A percentile compares a stretch with the other conserved stretches of the same genome.
phyloP scores from a whole-genome alignment of 441 rosid genomes.

The Gossypium lobatum region DNA sequence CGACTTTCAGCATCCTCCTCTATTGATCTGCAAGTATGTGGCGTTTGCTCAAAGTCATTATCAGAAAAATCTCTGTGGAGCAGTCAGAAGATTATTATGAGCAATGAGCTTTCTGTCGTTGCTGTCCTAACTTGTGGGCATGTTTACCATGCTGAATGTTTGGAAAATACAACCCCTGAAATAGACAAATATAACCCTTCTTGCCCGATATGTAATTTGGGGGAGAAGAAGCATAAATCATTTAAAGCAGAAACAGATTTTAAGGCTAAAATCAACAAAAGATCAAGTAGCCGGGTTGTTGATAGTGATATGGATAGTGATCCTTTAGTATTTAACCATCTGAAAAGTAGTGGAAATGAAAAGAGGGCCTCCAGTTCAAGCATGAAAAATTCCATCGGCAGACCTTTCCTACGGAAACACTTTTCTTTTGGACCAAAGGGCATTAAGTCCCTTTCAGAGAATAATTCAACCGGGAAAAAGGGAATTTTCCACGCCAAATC shows the following conservation, averaged over 20 bases:
- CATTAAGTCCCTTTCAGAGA: slow-evolving; percentile 41
- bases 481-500: slow-evolving; percentile 86
- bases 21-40: slow-evolving; percentile 61
- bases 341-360: slow-evolving; percentile 34
- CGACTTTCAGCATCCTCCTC: slow-evolving; percentile 39
- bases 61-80: slow-evolving; percentile 75
- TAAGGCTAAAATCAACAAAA: slow-evolving; percentile 54
- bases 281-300: slow-evolving; percentile 57
- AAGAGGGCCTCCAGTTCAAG: slow-evolving; percentile 64
- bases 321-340: slow-evolving; percentile 32
- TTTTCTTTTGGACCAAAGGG: slow-evolving; percentile 76
- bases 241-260: slow-evolving; percentile 66
- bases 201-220: slow-evolving; percentile 88
- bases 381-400: slow-evolving; percentile 45
- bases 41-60: slow-evolving; percentile 78
- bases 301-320: slow-evolving; percentile 55
- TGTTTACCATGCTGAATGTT: slow-evolving; percentile 92
- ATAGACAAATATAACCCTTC: slow-evolving; percentile 77
- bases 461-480: slow-evolving; percentile 43
- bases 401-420: slow-evolving; percentile 69
- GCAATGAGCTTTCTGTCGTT: slow-evolving; percentile 63
- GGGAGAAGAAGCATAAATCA: slow-evolving; percentile 66
- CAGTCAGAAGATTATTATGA: slow-evolving; percentile 60
- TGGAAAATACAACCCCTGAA: slow-evolving; percentile 81
- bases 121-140: slow-evolving; percentile 86